Percentiles rank a stretch among this genome's conserved stretches.
Evolutionary conservation across 225 moss, liverwort and hornwort species (phyloP).

Genomic region (Polytrichum formosum): DNA sequence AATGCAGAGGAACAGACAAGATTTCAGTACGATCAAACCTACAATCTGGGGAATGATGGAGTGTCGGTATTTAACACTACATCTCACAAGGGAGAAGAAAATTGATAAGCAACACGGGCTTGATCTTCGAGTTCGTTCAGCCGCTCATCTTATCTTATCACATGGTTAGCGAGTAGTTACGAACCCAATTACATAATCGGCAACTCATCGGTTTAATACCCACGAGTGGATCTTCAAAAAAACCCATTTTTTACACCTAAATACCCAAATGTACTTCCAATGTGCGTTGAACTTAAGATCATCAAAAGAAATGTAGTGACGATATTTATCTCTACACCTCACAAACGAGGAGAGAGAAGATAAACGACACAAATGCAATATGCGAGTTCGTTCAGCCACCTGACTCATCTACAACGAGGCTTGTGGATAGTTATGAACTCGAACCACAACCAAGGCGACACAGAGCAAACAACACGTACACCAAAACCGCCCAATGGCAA

Average conservation of each 20-base stretch:
- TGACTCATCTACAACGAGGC: conserved; percentile 8
- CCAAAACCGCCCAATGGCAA: no score
- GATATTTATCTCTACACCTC: conserved; percentile 48
- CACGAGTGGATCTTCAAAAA: no score
- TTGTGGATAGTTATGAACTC: conserved; percentile 29
- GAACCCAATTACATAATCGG: neutral
- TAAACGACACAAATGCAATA: conserved; percentile 23
- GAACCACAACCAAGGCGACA: no score
- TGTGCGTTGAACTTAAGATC: no score
- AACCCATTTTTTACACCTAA: no score
- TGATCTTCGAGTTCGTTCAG: neutral
- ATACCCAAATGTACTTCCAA: no score
- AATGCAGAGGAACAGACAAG: conserved; percentile 12
- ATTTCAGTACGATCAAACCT: no score
- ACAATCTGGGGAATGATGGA: no score
- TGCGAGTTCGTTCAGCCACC: conserved; percentile 54
- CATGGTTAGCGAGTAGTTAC: neutral
- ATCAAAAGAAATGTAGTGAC: neutral
- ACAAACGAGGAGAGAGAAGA: conserved; percentile 38
- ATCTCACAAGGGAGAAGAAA: conserved; percentile 5
- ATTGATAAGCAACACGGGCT: neutral
- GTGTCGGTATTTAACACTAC: conserved; percentile 7
- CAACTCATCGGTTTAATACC: no score
- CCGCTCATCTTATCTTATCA: neutral
- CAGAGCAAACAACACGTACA: no score